These are phyloP conservation scores for Pelargonium cotyledonis DNA, from an alignment of 441 rosid genomes.

Conservation along the genomic window DNA sequence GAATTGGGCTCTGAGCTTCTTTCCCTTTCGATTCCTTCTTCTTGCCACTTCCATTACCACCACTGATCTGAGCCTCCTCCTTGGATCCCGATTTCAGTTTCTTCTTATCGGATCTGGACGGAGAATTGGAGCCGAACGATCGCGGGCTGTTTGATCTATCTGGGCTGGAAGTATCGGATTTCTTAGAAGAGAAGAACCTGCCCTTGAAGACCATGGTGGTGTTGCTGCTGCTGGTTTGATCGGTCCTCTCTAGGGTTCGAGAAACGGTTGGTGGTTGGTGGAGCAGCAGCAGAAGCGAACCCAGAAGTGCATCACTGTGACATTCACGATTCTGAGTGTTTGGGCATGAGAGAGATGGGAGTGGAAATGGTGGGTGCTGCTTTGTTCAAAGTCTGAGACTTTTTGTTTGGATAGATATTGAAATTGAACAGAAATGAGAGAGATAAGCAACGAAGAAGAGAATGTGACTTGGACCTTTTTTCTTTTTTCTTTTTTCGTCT, in stretches of 20 bases:
- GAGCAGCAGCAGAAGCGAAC: slow-evolving; percentile 17
- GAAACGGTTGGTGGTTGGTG: neutral
- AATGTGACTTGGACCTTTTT: neutral
- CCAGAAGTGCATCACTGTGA: slow-evolving; percentile 8
- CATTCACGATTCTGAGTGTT: neutral
- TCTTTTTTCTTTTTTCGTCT: neutral
- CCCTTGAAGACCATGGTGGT: slow-evolving; percentile 79
- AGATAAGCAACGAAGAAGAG: slow-evolving; percentile 5
- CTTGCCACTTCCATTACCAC: slow-evolving; percentile 15
- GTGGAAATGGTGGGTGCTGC: neutral
- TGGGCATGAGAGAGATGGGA: neutral
- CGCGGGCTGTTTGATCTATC: slow-evolving; percentile 85
- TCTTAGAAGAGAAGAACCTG: slow-evolving; percentile 87
- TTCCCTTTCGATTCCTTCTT: slow-evolving; percentile 54
- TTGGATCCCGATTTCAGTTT: slow-evolving; percentile 62
- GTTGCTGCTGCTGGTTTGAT: neutral
- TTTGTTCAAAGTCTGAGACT: neutral
- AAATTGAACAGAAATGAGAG: neutral
- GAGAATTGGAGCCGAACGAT: slow-evolving; percentile 80
- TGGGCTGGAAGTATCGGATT: slow-evolving; percentile 76
- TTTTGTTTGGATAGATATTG: neutral
- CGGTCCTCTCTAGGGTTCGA: slow-evolving; percentile 3
- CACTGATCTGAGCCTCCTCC: slow-evolving; percentile 28
- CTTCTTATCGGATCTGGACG: slow-evolving; percentile 83
- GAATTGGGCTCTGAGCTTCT: slow-evolving; percentile 25